Percentiles rank a stretch among this genome's conserved stretches.
Conservation (phyloP, 208 protist genomes). For the Naegleria lovaniensis region DNA sequence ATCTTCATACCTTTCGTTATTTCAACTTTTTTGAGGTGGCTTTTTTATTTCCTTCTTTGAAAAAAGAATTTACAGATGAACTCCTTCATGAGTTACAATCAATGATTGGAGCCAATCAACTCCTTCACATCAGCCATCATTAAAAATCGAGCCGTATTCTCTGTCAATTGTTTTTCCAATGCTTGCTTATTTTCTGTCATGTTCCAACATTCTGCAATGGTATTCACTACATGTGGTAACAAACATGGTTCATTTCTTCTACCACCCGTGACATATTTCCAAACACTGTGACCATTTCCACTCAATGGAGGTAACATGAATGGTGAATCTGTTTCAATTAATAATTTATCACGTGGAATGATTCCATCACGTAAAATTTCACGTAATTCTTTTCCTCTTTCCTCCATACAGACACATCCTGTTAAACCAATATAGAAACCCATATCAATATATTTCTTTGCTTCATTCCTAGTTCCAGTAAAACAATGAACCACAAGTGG, state of each 20-base stretch:
- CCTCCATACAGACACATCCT: conserved; percentile 28
- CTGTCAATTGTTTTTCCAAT: conserved; percentile 6
- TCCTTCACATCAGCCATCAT: too few relatives aligned
- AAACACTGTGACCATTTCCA: too few relatives aligned
- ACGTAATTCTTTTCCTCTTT: conserved; percentile 24
- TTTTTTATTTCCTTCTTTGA: too few relatives aligned
- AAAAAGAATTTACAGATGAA: too few relatives aligned
- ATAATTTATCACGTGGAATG: conserved; percentile 20
- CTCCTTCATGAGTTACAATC: too few relatives aligned
- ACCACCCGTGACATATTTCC: not conserved
- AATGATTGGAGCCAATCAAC: too few relatives aligned
- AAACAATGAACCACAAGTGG: conserved; percentile 28
- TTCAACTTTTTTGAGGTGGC: too few relatives aligned
- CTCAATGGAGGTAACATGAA: conserved; percentile 30
- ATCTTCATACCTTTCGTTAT: too few relatives aligned
- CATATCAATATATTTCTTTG: conserved; percentile 24
- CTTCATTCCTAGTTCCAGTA: not conserved
- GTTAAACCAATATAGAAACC: conserved; percentile 36
- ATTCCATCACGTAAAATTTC: not conserved
- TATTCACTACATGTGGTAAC: not conserved
- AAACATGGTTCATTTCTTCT: not conserved
- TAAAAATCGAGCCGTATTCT: not conserved
- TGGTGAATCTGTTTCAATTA: conserved; percentile 35
- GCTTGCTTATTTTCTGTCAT: not conserved
- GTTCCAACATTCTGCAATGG: not conserved